These are phyloP conservation scores for Discostella stelligera DNA, from an alignment of 352 stramenopile species.

Conservation along the genomic window DNA sequence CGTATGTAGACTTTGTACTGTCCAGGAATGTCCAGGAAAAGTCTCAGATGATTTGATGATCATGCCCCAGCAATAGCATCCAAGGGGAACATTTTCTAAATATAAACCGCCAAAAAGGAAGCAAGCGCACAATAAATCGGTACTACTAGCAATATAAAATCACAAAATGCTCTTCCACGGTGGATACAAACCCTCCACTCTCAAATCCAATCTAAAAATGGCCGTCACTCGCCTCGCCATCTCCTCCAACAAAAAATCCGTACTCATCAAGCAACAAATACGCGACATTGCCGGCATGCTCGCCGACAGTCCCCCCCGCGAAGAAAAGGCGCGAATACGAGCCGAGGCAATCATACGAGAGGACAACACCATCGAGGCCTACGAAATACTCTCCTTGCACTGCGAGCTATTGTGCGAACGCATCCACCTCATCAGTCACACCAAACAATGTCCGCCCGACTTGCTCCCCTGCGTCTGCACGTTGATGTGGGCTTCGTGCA, in stretches of 20 bases:
- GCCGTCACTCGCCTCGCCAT: slow-evolving; percentile 74
- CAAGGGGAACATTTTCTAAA: too few relatives aligned
- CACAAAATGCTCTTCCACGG: slow-evolving; percentile 23
- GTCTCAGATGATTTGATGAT: too few relatives aligned
- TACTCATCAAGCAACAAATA: slow-evolving; percentile 75
- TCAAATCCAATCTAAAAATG: slow-evolving; percentile 81
- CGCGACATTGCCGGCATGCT: slow-evolving; percentile 73
- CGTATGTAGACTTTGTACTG: too few relatives aligned
- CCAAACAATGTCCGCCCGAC: slow-evolving; percentile 91
- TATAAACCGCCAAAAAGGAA: not conserved
- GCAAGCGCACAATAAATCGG: not conserved
- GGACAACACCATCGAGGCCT: slow-evolving; percentile 94
- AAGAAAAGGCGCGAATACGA: slow-evolving; percentile 88
- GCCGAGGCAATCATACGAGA: slow-evolving; percentile 91
- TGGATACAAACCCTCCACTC: slow-evolving; percentile 66
- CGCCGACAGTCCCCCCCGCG: slow-evolving; percentile 69
- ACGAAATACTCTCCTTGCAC: slow-evolving; percentile 92
- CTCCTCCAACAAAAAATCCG: slow-evolving; percentile 77
- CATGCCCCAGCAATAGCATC: too few relatives aligned
- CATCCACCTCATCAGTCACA: slow-evolving; percentile 89
- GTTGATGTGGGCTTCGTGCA: slow-evolving; percentile 89
- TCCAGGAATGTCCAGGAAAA: too few relatives aligned
- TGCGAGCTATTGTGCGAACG: slow-evolving; percentile 92
- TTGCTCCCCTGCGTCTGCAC: slow-evolving; percentile 90
- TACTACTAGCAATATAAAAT: not conserved